Base-by-base conservation (phyloP, 2,329 filamentous ascomycete genomes). In the Diplodia corticola region DNA sequence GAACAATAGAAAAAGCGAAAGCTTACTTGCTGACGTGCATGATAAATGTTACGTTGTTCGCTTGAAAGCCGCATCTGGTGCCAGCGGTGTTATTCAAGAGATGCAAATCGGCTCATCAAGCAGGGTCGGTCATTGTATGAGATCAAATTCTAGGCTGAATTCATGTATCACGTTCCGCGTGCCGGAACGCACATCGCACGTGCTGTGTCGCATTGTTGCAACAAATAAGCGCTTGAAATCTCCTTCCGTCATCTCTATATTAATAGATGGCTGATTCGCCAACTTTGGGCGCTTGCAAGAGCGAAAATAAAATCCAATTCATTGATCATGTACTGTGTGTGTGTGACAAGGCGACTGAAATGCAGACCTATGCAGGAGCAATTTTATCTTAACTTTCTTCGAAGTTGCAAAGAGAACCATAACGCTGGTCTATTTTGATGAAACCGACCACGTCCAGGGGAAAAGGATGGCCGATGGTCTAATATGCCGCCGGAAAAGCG, bases 401-500 rank as follows among this genome's bases (percentile, higher is more conserved):
- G n/a, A 17, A n/a, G 28, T 46, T 44, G 26, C 35, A n/a, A 49
- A 44, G 40, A 44, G n/a, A 49, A 61, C n/a, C 22, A 49, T 24
- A 10, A 10, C 57, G 26, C 37, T 46, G 7, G 33, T 61, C 57
- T 61, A 61, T 61, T 28, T 49, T 61, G 40, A 28, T 40, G 22
- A 46, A 48, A 24, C 28, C 28, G 17, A n/a, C 24, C 22, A 24
- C 24, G 57, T 28, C 33, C 35, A 26, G 20, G 22, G 44, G 24
- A 22, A 35, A 22, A 37, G 20, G 40, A 20, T 33, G 17, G 51
- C 17, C 48, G 54, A 17, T 28, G 37, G 26, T 61, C 57, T 61
- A 61, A 49, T 61, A 35, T 61, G 44, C 40, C 44, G n/a, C 57
- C n/a, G 40, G 12, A 33, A 48, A 49, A n/a, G 44, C 48, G 28